phyloP scores from a whole-genome alignment of 441 rosid genomes.

The Biscutella auriculata region DNA sequence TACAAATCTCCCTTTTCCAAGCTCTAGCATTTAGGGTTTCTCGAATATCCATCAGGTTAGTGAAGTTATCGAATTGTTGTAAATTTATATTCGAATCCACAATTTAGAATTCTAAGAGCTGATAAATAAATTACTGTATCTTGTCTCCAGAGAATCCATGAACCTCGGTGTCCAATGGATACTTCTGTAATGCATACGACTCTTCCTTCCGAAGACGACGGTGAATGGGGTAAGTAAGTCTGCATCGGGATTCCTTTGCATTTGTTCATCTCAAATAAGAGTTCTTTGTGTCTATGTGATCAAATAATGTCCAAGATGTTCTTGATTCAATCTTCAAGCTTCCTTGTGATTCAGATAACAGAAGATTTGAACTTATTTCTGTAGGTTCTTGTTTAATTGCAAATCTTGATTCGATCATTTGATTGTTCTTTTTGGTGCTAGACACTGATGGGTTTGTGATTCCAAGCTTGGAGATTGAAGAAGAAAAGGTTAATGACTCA shows the following conservation, averaged over 20 bases:
- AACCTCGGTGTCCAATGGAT: constrained; percentile 66
- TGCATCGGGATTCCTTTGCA: not conserved
- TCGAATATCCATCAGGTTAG: not conserved
- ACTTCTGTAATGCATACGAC: constrained; percentile 34
- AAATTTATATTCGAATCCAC: not conserved
- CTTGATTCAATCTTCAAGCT: constrained; percentile 1
- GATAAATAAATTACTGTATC: not conserved
- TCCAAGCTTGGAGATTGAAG: constrained; percentile 71
- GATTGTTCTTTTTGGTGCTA: constrained; percentile 15
- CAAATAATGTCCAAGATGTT: not conserved
- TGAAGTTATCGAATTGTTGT: not conserved
- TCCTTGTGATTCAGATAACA: too few relatives aligned
- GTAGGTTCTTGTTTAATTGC: constrained; percentile 1
- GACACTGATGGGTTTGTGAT: constrained; percentile 94
- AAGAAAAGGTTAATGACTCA: constrained; percentile 24
- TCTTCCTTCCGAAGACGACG: constrained; percentile 53
- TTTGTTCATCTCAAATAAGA: constrained; percentile 8
- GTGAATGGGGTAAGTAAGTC: constrained; percentile 59
- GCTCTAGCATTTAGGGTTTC: constrained; percentile 2
- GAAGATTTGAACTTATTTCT: too few relatives aligned
- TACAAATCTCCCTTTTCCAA: not conserved
- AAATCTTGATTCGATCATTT: not conserved
- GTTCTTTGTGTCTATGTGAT: not conserved
- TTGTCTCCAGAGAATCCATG: constrained; percentile 36
- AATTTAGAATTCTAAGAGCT: not conserved